Evolutionary conservation across 2,329 filamentous ascomycete species (phyloP).

Genomic region (Dactylellina drechsleri): DNA sequence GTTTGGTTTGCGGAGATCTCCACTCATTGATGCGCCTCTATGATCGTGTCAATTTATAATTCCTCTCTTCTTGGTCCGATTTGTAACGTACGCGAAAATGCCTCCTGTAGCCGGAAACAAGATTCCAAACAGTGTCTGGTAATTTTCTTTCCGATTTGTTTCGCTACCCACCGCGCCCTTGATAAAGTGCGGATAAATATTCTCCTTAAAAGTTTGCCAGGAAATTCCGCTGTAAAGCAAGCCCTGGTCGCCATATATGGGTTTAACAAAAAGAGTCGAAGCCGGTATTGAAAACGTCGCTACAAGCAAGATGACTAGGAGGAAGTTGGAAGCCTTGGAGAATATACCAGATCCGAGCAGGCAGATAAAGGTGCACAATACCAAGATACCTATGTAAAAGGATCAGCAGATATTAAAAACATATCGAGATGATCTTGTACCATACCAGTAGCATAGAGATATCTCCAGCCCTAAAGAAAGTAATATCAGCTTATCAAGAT

Average conservation of each 20-base stretch:
- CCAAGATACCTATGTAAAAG: conserved; percentile 66
- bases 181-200: conserved; percentile 75
- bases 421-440: neutral
- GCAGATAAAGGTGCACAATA: conserved; percentile 78
- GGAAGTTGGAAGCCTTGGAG: conserved; percentile 79
- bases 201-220: conserved; percentile 75
- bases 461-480: conserved; percentile 76
- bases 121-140: conserved; percentile 85
- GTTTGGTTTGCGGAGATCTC: conserved; percentile 82
- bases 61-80: neutral
- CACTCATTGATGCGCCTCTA: conserved; percentile 84
- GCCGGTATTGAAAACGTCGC: conserved; percentile 83
- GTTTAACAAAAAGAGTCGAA: conserved; percentile 74
- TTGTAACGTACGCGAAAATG: conserved; percentile 67
- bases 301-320: conserved; percentile 76
- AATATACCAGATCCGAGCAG: conserved; percentile 83
- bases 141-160: conserved; percentile 72
- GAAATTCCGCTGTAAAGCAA: conserved; percentile 84
- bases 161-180: conserved; percentile 72
- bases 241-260: conserved; percentile 72
- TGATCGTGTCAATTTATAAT: neutral
- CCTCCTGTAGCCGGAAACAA: conserved; percentile 77
- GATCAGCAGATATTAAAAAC: neutral
- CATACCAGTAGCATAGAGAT: conserved; percentile 74
- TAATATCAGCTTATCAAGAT: neutral